Base-by-base conservation (phyloP, 148 eudicot species). In the Hydrangea macrophylla region DNA sequence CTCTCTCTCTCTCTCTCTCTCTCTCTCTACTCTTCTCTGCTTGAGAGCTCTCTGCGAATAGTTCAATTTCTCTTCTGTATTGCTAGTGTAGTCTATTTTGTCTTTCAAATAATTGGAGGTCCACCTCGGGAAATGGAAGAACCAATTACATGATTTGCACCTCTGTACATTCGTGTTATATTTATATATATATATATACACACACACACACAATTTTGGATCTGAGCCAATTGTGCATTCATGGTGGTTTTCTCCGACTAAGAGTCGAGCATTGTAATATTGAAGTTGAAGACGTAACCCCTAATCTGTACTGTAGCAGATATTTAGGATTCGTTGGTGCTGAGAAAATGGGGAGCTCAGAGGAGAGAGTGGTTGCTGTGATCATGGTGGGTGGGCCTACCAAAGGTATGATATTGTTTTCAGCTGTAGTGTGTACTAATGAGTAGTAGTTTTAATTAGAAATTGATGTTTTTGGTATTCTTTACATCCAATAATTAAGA, bases 321-420 rank as follows among this genome's bases (percentile, higher is more conserved):
- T 58, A 64, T 53, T 59, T 76, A n/a, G 65, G 54, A 60, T 63
- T 72, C 58, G 66, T 64, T 67, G 56, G 26, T 35, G 68, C 30
- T 63, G 59, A 75, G 30, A n/a, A 33, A 71, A 92, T 92, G 96
- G 87, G 82, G 55, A 84, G 83, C 75, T 76, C 92, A 35, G 91
- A 84, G 68, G 91, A 89, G 74, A 85, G 73, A 76, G 92, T 84
- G 57, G 96, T 89, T 61, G 97, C 97, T 68, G 97, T 92, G 81
- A 92, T 92, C 84, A 89, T 92, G 96, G 96, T 92, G 62, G 96
- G 97, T 73, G 97, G 97, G 2, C 97, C 96, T 53, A 89, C 97
- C 27, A 89, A 92, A 92, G 96, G 97, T 92, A 81, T 39, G 58
- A 5, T 37, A 33, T 61, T 40, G 28, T 23, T 23, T 60, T 31